These are phyloP conservation scores for Chiua sp. DNA, from an alignment of 1,284 basidiomycete genomes.

Conservation along the genomic window DNA sequence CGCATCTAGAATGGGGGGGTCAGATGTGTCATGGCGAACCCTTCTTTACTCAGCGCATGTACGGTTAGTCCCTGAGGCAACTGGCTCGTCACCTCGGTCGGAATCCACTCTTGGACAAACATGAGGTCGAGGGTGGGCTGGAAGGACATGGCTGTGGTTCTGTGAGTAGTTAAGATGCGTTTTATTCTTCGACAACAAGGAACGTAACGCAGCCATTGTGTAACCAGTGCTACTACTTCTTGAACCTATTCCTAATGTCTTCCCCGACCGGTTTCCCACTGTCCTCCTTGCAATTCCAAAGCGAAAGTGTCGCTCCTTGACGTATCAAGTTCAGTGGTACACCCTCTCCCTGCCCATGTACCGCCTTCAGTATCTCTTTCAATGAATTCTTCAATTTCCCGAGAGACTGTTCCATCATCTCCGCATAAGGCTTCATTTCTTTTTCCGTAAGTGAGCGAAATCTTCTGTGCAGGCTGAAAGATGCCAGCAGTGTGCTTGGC, in stretches of 20 bases:
- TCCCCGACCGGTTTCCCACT: constrained; percentile 25
- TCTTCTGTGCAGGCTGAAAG: constrained; percentile 37
- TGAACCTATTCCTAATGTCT: constrained; percentile 31
- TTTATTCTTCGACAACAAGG: background rate
- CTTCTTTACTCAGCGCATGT: background rate
- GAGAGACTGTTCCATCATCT: constrained; percentile 23
- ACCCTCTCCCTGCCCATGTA: no score
- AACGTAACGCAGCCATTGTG: background rate
- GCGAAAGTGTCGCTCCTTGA: constrained; percentile 26
- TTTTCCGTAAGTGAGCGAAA: constrained; percentile 33
- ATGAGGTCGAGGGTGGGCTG: constrained; percentile 72
- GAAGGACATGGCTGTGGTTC: constrained; percentile 10
- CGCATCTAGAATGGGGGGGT: constrained; percentile 65
- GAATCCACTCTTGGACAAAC: constrained; percentile 73
- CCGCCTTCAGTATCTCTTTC: constrained; percentile 28
- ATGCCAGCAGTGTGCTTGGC: constrained; percentile 40
- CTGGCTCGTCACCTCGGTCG: constrained; percentile 58
- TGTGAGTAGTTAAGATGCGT: background rate
- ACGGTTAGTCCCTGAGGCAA: constrained; percentile 57
- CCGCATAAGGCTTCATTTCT: no score
- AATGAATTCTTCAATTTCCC: constrained; percentile 34
- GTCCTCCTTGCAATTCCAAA: constrained; percentile 31
- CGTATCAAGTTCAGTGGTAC: no score
- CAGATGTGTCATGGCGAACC: background rate
- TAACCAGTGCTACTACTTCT: background rate